Percentiles rank a stretch among this genome's conserved stretches.
Evolutionary conservation across 164 flowering plant genomes (phyloP).

Genomic region (Buxus sempervirens): DNA sequence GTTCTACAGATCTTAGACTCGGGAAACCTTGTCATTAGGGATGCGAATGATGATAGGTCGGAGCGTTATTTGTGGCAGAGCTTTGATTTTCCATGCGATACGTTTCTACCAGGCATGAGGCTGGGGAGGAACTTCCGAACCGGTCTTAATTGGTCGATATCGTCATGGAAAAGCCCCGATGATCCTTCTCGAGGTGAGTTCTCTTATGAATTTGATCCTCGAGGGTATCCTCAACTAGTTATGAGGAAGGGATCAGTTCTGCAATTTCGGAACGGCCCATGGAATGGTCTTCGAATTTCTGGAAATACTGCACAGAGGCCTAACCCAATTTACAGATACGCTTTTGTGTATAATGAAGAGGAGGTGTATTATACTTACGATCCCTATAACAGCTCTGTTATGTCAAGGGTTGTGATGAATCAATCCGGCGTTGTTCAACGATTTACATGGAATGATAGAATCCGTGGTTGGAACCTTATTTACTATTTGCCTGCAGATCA

Average conservation of each 20-base stretch:
- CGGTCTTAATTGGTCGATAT: conserved; percentile 3
- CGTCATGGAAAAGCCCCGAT: conserved; percentile 32
- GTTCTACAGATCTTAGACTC: conserved; percentile 32
- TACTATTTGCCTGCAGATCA: conserved; percentile 35
- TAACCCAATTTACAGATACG: conserved; percentile 9
- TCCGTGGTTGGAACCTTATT: conserved; percentile 15
- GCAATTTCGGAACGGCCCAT: conserved; percentile 49
- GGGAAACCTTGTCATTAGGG: conserved; percentile 42
- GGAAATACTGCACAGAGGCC: conserved; percentile 52
- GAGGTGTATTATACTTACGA: conserved; percentile 37
- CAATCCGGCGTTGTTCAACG: conserved; percentile 13
- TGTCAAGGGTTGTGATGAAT: conserved; percentile 35
- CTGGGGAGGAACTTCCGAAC: conserved; percentile 19
- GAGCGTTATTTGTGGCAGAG: conserved; percentile 20
- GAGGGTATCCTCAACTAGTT: conserved; percentile 33
- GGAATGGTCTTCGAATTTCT: conserved; percentile 54
- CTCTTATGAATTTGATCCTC: conserved; percentile 23
- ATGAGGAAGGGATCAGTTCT: background rate
- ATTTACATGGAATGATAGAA: conserved; percentile 13
- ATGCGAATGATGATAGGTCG: conserved; percentile 14
- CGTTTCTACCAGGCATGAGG: conserved; percentile 29
- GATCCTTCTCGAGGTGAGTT: conserved; percentile 50
- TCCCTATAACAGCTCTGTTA: conserved; percentile 6
- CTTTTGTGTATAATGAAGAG: conserved; percentile 17
- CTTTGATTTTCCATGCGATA: conserved; percentile 25